These are phyloP conservation scores for Pulveroboletus sp. DNA, from an alignment of 1,284 basidiomycete genomes.

Conservation along the genomic window DNA sequence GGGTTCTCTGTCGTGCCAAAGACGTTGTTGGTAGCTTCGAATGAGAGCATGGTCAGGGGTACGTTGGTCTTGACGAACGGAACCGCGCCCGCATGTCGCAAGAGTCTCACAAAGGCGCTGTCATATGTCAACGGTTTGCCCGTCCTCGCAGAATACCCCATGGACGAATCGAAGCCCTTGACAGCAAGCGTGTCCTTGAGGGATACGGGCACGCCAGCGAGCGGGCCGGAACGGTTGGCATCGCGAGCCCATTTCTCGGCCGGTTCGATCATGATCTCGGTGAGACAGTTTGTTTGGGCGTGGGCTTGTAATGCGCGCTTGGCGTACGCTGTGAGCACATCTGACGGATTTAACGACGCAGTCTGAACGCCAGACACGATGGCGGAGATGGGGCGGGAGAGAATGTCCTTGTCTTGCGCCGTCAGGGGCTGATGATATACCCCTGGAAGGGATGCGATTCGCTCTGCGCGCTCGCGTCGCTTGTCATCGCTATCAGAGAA, in stretches of 20 bases:
- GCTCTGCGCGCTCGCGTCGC: conserved; percentile 28
- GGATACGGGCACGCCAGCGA: conserved; percentile 42
- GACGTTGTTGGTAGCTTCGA: conserved; percentile 57
- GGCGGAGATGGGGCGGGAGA: conserved; percentile 45
- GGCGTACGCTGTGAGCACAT: conserved; percentile 55
- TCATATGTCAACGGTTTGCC: conserved; percentile 40
- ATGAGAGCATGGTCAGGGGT: conserved; percentile 50
- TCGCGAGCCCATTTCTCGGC: conserved; percentile 43
- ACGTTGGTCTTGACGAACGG: conserved; percentile 55
- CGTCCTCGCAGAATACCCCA: conserved; percentile 49
- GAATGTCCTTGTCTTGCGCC: conserved; percentile 30
- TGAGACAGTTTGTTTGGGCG: conserved; percentile 60
- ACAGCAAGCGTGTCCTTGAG: conserved; percentile 42
- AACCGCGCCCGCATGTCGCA: conserved; percentile 50
- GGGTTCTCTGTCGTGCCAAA: conserved; percentile 54
- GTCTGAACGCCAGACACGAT: conserved; percentile 46
- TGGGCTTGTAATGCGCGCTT: conserved; percentile 61
- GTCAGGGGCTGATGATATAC: conserved; percentile 32
- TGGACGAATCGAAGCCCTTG: conserved; percentile 47
- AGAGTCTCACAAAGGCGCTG: conserved; percentile 45
- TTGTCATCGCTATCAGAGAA: conserved; percentile 27
- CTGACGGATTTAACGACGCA: conserved; percentile 43
- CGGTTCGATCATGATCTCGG: conserved; percentile 63
- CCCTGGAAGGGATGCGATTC: conserved; percentile 32
- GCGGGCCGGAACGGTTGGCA: conserved; percentile 46